Evolutionary conservation across 1,284 basidiomycete species (phyloP).

Genomic region (Naganishia liquefaciens): DNA sequence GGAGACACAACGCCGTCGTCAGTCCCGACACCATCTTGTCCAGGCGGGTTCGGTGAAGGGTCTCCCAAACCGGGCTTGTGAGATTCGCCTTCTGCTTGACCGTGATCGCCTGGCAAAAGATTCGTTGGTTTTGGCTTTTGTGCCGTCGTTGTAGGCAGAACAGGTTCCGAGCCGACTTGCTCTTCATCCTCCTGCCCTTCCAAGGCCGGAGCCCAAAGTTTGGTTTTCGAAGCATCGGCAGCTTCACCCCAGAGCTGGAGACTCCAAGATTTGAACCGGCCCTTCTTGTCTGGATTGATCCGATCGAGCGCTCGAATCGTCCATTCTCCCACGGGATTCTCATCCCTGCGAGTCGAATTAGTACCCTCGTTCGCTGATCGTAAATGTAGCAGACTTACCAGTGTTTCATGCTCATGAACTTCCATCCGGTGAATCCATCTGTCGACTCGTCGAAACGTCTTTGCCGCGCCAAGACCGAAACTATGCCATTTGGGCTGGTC

Average conservation of each 20-base stretch:
- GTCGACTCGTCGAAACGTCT: conserved; percentile 69
- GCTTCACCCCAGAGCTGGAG: conserved; percentile 92
- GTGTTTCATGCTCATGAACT: conserved; percentile 97
- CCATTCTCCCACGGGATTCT: conserved; percentile 91
- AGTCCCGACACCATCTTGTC: conserved; percentile 8
- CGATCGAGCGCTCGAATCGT: conserved; percentile 81
- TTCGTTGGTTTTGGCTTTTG: conserved; percentile 81
- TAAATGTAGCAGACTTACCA: conserved; percentile 64
- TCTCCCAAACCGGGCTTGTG: conserved; percentile 42
- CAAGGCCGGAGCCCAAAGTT: conserved; percentile 60
- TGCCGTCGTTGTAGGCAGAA: conserved; percentile 56
- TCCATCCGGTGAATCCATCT: conserved; percentile 87
- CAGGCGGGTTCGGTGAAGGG: conserved; percentile 30
- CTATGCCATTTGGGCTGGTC: conserved; percentile 79
- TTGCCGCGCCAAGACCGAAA: conserved; percentile 76
- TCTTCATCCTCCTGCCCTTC: conserved; percentile 52
- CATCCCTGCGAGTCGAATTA: conserved; percentile 66
- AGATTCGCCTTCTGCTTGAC: conserved; percentile 51
- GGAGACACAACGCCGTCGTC: conserved; percentile 35
- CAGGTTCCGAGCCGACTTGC: conserved; percentile 54
- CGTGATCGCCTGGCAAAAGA: conserved; percentile 83
- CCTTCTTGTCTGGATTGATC: conserved; percentile 63
- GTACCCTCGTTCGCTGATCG: not conserved
- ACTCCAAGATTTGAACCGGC: conserved; percentile 86
- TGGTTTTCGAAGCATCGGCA: conserved; percentile 69